Conservation (phyloP, 2,329 filamentous ascomycete species). For the Ophidiomyces ophidiicola region DNA sequence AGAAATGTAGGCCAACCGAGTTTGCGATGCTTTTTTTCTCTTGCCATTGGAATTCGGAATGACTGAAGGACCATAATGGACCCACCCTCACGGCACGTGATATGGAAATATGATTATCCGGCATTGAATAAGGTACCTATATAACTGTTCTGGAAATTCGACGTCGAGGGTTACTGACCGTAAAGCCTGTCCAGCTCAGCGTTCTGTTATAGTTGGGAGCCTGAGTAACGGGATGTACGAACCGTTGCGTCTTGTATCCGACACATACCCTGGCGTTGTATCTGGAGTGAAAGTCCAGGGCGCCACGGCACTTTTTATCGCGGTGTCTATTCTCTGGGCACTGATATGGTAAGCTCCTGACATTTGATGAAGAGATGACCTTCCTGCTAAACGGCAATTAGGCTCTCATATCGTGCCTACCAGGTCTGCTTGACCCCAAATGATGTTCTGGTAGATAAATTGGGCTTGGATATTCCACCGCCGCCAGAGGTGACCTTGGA, state of each 20-base stretch:
- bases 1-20: too few species aligned
- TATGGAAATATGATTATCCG: not conserved
- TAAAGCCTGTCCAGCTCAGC: not conserved
- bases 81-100: too few species aligned
- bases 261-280: conserved; percentile 36
- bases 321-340: conserved; percentile 38
- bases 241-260: conserved; percentile 34
- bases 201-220: conserved; percentile 13
- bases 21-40: too few species aligned
- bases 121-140: not conserved
- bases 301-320: conserved; percentile 39
- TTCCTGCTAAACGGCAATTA: conserved; percentile 25
- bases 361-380: conserved; percentile 7
- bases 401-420: conserved; percentile 74
- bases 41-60: too few species aligned
- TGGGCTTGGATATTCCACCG: conserved; percentile 87
- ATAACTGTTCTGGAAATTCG: not conserved
- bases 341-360: conserved; percentile 35
- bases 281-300: conserved; percentile 38
- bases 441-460: conserved; percentile 75
- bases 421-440: conserved; percentile 85
- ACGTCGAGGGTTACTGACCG: not conserved
- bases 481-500: conserved; percentile 81
- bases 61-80: too few species aligned
- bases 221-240: conserved; percentile 35